phyloP scores from a whole-genome alignment of 495 filamentous ascomycete species.

The Penicillium crystallinum region DNA sequence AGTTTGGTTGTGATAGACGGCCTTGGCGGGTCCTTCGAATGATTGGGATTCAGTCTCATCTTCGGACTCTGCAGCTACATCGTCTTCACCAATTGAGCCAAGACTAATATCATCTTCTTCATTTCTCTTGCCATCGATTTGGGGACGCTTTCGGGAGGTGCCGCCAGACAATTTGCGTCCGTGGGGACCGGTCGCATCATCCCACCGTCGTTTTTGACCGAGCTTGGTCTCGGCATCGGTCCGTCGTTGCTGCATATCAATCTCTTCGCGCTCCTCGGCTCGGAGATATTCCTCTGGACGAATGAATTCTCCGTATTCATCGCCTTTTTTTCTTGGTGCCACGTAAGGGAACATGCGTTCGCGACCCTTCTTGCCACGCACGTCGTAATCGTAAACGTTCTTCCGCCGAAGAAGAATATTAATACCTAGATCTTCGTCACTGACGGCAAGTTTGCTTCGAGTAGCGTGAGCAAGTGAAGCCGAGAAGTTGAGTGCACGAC shows the following conservation, averaged over 20 bases:
- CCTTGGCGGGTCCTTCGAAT: conserved; percentile 68
- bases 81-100: conserved; percentile 41
- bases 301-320: conserved; percentile 92
- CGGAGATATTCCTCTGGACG: conserved; percentile 90
- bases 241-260: conserved; percentile 54
- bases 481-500: conserved; percentile 83
- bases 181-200: conserved; percentile 52
- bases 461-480: conserved; percentile 73
- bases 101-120: conserved; percentile 36
- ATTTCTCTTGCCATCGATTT: conserved; percentile 42
- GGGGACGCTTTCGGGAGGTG: conserved; percentile 40
- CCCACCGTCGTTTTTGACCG: conserved; percentile 93
- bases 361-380: conserved; percentile 85
- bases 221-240: conserved; percentile 57
- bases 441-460: conserved; percentile 73
- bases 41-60: conserved; percentile 42
- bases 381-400: conserved; percentile 84
- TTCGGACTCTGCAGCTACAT: conserved; percentile 43
- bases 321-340: conserved; percentile 68
- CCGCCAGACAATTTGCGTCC: conserved; percentile 34
- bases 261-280: conserved; percentile 85
- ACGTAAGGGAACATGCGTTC: conserved; percentile 92
- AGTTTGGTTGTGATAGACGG: conserved; percentile 53
- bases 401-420: conserved; percentile 87
- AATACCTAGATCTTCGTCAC: conserved; percentile 81